Percentiles rank a stretch among this genome's conserved stretches.
Conservation (phyloP, 257 asterid species). For the Galeopsis tetrahit region DNA sequence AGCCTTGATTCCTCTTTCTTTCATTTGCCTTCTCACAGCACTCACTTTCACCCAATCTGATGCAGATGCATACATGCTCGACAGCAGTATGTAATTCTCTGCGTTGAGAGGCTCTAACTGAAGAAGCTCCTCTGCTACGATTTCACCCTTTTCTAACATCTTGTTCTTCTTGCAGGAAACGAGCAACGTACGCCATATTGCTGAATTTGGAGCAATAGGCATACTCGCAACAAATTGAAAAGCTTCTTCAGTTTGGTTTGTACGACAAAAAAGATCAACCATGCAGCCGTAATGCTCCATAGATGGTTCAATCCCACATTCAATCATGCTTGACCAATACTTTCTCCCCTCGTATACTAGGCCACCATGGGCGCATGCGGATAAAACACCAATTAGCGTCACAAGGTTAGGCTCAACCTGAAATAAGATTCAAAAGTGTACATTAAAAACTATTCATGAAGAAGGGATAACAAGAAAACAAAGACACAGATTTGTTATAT, state of each 20-base stretch:
- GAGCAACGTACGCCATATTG: conserved; percentile 66
- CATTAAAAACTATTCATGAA: conserved; percentile 17
- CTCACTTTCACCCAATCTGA: conserved; percentile 72
- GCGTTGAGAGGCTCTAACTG: conserved; percentile 65
- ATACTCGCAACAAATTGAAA: conserved; percentile 46
- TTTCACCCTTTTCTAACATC: conserved; percentile 54
- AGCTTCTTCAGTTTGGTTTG: conserved; percentile 59
- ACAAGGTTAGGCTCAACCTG: conserved; percentile 74
- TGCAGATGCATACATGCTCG: conserved; percentile 60
- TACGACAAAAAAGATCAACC: conserved; percentile 66
- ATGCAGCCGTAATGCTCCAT: conserved; percentile 77
- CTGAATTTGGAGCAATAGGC: conserved; percentile 63
- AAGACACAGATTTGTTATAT: background rate
- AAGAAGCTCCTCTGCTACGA: conserved; percentile 51
- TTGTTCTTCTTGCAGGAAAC: conserved; percentile 62
- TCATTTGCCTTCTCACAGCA: conserved; percentile 58
- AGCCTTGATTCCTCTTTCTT: conserved; percentile 55
- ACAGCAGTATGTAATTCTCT: conserved; percentile 66
- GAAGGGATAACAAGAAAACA: no score
- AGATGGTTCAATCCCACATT: conserved; percentile 64
- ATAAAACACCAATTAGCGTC: conserved; percentile 60
- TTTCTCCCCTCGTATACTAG: conserved; percentile 56
- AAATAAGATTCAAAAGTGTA: conserved; percentile 20
- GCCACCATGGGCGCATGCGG: conserved; percentile 71
- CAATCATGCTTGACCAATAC: conserved; percentile 63